Conservation (phyloP, 2,329 filamentous ascomycete species). For the Phialophora verrucosa region DNA sequence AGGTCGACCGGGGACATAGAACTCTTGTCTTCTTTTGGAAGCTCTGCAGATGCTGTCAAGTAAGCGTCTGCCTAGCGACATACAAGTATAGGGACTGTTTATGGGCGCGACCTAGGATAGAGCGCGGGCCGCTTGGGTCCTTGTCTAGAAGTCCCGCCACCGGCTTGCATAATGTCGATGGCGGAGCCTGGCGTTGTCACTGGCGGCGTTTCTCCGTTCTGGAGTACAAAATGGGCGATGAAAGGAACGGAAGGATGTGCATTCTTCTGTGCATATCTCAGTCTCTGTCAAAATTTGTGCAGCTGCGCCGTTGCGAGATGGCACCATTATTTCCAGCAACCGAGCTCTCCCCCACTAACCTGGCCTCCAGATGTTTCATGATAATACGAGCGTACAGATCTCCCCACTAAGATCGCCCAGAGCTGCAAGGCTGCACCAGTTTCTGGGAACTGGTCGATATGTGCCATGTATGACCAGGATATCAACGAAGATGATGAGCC, state of each 20-base stretch:
- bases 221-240: neutral
- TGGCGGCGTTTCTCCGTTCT: neutral
- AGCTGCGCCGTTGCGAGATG: neutral
- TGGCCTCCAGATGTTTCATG: neutral
- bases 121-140: neutral
- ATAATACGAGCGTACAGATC: neutral
- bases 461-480: neutral
- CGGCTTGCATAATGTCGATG: neutral
- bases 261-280: neutral
- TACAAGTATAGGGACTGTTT: neutral
- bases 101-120: neutral
- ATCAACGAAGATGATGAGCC: neutral
- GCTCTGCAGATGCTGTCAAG: neutral
- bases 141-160: neutral
- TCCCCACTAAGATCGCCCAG: slow-evolving; percentile 6
- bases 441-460: neutral
- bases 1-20: slow-evolving; percentile 13
- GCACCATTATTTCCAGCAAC: neutral
- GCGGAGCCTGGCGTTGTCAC: neutral
- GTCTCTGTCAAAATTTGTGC: neutral
- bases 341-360: neutral
- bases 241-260: neutral
- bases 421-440: slow-evolving; percentile 1
- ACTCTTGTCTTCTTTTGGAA: slow-evolving; percentile 9
- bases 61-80: neutral